A percentile compares a stretch with the other conserved stretches of the same genome.
These are phyloP conservation scores for Phascolomyces articulosus DNA, from an alignment of 371 early-diverging fungal genomes.

Conservation along the genomic window DNA sequence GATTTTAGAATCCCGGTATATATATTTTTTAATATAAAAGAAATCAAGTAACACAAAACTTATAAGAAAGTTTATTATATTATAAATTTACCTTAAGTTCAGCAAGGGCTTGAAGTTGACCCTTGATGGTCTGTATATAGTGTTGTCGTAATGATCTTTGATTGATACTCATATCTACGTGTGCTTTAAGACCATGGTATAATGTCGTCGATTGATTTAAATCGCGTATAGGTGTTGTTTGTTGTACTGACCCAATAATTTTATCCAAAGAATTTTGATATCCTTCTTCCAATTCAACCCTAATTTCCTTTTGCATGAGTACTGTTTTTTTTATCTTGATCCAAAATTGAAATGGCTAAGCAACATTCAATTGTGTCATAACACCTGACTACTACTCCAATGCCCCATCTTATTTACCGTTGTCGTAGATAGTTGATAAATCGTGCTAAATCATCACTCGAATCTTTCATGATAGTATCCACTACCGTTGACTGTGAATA, in stretches of 20 bases:
- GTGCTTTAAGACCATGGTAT: constrained; percentile 12
- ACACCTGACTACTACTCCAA: too few species aligned
- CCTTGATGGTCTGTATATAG: constrained; percentile 27
- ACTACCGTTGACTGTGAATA: constrained; percentile 29
- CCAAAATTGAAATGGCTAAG: too few species aligned
- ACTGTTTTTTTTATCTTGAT: too few species aligned
- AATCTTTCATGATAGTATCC: constrained; percentile 14
- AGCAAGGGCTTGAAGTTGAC: constrained; percentile 17
- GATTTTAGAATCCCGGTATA: background rate
- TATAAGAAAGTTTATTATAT: too few species aligned
- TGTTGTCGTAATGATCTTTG: constrained; percentile 16
- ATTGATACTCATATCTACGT: constrained; percentile 14
- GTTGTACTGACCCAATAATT: constrained; percentile 17
- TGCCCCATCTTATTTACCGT: constrained; percentile 13
- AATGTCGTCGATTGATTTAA: constrained; percentile 8
- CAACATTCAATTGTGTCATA: too few species aligned
- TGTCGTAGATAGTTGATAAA: constrained; percentile 22
- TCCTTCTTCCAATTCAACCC: constrained; percentile 31
- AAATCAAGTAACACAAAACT: background rate
- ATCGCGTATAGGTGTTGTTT: constrained; percentile 2
- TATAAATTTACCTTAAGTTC: constrained; percentile 21
- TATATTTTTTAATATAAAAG: constrained; percentile 10
- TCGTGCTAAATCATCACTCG: constrained; percentile 17
- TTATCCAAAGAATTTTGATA: constrained; percentile 23
- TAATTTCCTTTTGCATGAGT: background rate